Conservation (phyloP, 176 grass and related monocot genomes). For the Hsuehochloa calcarea region DNA sequence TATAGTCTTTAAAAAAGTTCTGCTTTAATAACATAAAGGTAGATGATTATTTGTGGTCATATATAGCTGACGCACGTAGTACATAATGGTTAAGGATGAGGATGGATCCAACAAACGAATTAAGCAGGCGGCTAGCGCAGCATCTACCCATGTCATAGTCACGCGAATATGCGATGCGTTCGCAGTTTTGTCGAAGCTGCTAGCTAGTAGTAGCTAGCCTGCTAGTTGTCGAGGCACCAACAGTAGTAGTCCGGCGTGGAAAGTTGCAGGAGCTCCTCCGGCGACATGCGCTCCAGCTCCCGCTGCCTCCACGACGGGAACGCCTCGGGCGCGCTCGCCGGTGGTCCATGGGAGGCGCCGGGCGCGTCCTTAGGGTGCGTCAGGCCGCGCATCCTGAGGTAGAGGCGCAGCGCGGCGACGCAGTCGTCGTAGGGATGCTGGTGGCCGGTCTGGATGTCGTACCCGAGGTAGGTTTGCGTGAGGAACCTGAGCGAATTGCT, state of each 20-base stretch:
- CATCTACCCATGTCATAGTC: too few relatives aligned
- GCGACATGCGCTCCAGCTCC: conserved; percentile 63
- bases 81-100: too few relatives aligned
- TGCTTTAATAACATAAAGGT: too few relatives aligned
- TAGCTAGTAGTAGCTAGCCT: background rate
- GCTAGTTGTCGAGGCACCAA: conserved; percentile 65
- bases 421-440: conserved; percentile 73
- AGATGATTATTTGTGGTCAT: too few relatives aligned
- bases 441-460: conserved; percentile 39
- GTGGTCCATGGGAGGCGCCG: background rate
- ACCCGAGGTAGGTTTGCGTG: conserved; percentile 59
- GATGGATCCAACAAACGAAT: too few relatives aligned
- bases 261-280: conserved; percentile 50
- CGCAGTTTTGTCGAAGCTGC: too few relatives aligned
- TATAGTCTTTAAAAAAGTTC: too few relatives aligned
- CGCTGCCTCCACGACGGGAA: conserved; percentile 49
- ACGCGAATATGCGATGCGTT: too few relatives aligned
- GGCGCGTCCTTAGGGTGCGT: conserved; percentile 7
- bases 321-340: background rate
- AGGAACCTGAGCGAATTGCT: conserved; percentile 83
- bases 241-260: conserved; percentile 60
- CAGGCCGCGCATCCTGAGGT: conserved; percentile 48
- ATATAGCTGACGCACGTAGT: too few relatives aligned
- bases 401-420: conserved; percentile 59
- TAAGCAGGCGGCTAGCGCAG: too few relatives aligned